A percentile compares a stretch with the other conserved stretches of the same genome.
These are phyloP conservation scores for Orbilia oligospora DNA, from an alignment of 2,329 filamentous ascomycete genomes.

Conservation along the genomic window DNA sequence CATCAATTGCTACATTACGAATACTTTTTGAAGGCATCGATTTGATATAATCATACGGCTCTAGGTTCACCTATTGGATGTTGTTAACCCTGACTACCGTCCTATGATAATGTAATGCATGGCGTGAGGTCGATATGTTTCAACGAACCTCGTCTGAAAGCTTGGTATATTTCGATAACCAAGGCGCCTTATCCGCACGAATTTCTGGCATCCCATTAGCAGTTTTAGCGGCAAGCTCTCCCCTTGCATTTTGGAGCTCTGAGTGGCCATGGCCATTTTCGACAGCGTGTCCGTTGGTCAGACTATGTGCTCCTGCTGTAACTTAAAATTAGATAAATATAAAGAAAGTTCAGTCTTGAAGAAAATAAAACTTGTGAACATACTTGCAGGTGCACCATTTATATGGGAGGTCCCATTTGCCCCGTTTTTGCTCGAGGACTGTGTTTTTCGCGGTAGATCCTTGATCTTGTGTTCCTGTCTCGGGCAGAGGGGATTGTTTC, in stretches of 20 bases:
- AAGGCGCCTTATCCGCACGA: not conserved
- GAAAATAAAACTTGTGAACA: too few relatives aligned
- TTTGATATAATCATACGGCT: conserved; percentile 24
- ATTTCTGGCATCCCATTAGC: not conserved
- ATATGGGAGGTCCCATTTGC: too few relatives aligned
- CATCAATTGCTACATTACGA: conserved; percentile 24
- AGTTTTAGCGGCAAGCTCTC: too few relatives aligned
- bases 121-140: too few relatives aligned
- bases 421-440: not conserved
- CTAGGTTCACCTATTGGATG: conserved; percentile 9
- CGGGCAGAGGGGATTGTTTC: not conserved
- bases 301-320: too few relatives aligned
- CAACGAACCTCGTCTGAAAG: conserved; percentile 29
- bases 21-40: conserved; percentile 35
- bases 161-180: conserved; percentile 10
- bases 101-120: too few relatives aligned
- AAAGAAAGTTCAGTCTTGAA: too few relatives aligned
- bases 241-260: too few relatives aligned
- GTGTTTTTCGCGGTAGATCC: not conserved
- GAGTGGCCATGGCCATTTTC: too few relatives aligned
- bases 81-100: not conserved
- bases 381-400: not conserved
- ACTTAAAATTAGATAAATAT: too few relatives aligned
- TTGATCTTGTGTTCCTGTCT: conserved; percentile 17
- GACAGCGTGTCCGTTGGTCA: too few relatives aligned